Percentiles rank a stretch among this genome's conserved stretches.
Conservation (phyloP, 331 rosid species). For the Erythrophleum ivorense region DNA sequence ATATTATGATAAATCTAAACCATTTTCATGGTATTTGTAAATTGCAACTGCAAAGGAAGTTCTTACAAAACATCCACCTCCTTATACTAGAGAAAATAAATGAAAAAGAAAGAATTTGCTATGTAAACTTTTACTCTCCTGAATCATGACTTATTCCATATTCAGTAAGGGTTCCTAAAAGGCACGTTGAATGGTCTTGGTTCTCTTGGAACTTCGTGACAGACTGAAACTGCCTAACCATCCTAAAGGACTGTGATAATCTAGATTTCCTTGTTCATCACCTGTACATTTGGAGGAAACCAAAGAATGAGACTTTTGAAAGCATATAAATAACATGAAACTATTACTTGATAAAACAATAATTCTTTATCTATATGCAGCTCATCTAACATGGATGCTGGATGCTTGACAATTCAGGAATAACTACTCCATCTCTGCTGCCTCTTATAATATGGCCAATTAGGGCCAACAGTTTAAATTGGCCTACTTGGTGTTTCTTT, state of each 20-base stretch:
- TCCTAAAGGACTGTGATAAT: slow-evolving; percentile 32
- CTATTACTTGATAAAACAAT: not conserved
- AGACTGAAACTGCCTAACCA: slow-evolving; percentile 31
- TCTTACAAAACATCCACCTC: slow-evolving; percentile 21
- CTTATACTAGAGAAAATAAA: not conserved
- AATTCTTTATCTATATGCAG: not conserved
- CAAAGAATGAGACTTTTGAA: slow-evolving; percentile 31
- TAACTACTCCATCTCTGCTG: slow-evolving; percentile 14
- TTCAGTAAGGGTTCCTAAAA: slow-evolving; percentile 6
- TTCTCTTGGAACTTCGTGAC: slow-evolving; percentile 11
- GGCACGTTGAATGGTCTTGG: slow-evolving; percentile 4
- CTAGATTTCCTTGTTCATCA: slow-evolving; percentile 28
- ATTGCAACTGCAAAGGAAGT: slow-evolving; percentile 7
- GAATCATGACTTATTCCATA: slow-evolving; percentile 26
- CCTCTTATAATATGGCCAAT: not conserved
- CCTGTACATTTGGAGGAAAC: slow-evolving; percentile 45
- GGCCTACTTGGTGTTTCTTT: slow-evolving; percentile 25
- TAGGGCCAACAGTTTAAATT: not conserved
- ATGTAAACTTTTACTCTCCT: slow-evolving; percentile 6
- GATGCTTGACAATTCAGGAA: not conserved
- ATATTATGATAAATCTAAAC: not conserved
- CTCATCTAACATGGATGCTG: not conserved
- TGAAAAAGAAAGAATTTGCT: not conserved
- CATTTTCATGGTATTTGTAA: slow-evolving; percentile 19
- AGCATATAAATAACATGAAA: slow-evolving; percentile 13